Evolutionary conservation across 202 grass and related monocot species (phyloP), one percentile per base, ranked within the genome.

Genomic region (Zizania palustris): DNA sequence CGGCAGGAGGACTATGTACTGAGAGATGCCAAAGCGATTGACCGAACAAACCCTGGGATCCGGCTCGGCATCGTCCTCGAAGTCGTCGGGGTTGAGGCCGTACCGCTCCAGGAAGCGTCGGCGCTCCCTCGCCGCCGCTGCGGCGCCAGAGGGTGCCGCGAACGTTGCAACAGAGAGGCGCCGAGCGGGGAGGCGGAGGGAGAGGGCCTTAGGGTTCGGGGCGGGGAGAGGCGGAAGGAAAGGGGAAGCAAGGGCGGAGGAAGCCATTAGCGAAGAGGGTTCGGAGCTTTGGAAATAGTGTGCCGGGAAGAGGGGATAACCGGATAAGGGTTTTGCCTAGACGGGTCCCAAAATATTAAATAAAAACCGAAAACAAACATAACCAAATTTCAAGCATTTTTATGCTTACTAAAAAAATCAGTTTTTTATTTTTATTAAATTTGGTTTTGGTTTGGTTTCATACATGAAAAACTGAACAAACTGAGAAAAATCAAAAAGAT

Each of bases 51-150:
- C 76, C 86, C 71, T 88, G 45, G 86, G 57, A 28, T 80, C 65
- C 51, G 34, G 35, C 48, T 76, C 59, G 21, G 48, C 8, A 8
- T 88, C 76, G 4, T 84, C 81, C 71, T 76, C 59, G 60, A 61
- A 88, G 51, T 88, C 86, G 4, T 88, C 77, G 7, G 86, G 86
- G 45, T 88, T 85, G 71, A 88, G 77, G 37, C 86, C 82, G 77
- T 88, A 88, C 3, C 77, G 76, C 77, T 88, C 82, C 51, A 85
- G 77, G 72, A 88, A 72, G 3, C 77, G 82, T 1, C 60, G 78
- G 16, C 82, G 86, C 48, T 84, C 86, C 77, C 76, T 80, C 71
- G 86, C 81, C 11, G 85, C 73, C 22, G 82, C 81, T 0, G 81
- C 71, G 1, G 72, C 82, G 22, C 77, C 72, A 35, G 77, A 71